Percentiles rank a stretch among this genome's conserved stretches.
phyloP scores from a whole-genome alignment of 768 basidiomycete genomes.

The Suillus variegatus region DNA sequence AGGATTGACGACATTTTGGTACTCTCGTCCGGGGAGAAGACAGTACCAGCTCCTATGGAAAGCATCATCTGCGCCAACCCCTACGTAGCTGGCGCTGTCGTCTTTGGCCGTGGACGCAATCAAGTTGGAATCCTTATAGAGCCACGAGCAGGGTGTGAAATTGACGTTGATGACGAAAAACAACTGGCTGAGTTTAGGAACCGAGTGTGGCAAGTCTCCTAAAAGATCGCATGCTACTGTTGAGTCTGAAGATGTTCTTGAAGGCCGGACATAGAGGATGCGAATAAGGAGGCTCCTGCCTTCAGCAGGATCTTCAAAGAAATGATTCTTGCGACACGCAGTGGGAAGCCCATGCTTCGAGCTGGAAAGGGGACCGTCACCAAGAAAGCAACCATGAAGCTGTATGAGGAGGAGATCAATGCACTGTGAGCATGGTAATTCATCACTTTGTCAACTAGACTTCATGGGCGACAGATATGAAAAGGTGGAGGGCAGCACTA shows the following conservation, averaged over 20 bases:
- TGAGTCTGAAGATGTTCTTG: neutral
- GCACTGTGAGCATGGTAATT: conserved; percentile 35
- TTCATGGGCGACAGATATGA: conserved; percentile 28
- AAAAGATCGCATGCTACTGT: neutral
- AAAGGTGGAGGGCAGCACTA: conserved; percentile 28
- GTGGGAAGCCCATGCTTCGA: conserved; percentile 44
- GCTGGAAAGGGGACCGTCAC: conserved; percentile 47
- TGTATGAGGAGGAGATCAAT: conserved; percentile 49
- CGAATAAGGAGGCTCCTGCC: conserved; percentile 41
- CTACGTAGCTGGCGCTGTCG: conserved; percentile 23
- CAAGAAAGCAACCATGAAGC: conserved; percentile 37
- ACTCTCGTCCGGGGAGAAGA: conserved; percentile 21
- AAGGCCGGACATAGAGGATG: conserved; percentile 45
- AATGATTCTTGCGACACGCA: conserved; percentile 47
- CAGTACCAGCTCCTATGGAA: conserved; percentile 31
- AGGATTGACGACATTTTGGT: conserved; percentile 39
- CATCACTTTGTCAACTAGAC: neutral
- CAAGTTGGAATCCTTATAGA: conserved; percentile 36
- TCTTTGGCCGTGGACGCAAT: conserved; percentile 37
- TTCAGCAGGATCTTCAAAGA: conserved; percentile 52
- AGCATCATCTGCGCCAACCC: conserved; percentile 21
- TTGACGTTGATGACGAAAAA: conserved; percentile 25
- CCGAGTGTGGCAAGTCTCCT: conserved; percentile 27
- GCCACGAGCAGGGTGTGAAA: conserved; percentile 11
- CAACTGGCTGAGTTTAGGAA: conserved; percentile 32